phyloP scores from a whole-genome alignment of 23 red algal genomes.

The Gracilaria caudata region DNA sequence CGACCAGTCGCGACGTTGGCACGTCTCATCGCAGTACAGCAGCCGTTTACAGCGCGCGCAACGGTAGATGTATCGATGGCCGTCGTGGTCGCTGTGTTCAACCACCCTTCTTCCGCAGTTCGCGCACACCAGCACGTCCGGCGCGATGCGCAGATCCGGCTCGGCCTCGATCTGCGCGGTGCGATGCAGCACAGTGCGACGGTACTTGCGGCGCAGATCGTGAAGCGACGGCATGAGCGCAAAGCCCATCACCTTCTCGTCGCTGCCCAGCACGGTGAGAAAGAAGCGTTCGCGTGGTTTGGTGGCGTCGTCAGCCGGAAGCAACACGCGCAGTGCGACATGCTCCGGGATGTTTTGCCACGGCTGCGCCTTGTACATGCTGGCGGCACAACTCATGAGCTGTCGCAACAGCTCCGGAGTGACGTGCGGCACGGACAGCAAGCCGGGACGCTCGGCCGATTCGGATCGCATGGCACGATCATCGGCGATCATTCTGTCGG shows the following conservation, averaged over 20 bases:
- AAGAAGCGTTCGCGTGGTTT: slow-evolving; percentile 36
- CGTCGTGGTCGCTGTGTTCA: neutral
- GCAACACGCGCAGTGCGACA: slow-evolving; percentile 45
- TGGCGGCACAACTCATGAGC: slow-evolving; percentile 22
- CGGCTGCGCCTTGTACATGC: slow-evolving; percentile 52
- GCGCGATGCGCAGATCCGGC: neutral
- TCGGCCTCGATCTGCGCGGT: neutral
- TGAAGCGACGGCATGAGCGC: slow-evolving; percentile 45
- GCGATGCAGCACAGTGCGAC: slow-evolving; percentile 25
- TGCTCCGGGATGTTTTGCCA: slow-evolving; percentile 71
- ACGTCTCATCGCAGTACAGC: slow-evolving; percentile 58
- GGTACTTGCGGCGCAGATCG: slow-evolving; percentile 53
- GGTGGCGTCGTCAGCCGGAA: slow-evolving; percentile 4
- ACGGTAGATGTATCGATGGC: slow-evolving; percentile 19
- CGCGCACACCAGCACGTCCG: slow-evolving; percentile 49
- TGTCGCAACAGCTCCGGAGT: neutral
- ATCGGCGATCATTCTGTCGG: slow-evolving; percentile 52
- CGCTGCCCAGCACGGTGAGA: slow-evolving; percentile 48
- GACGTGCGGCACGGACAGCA: slow-evolving; percentile 37
- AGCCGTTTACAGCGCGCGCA: slow-evolving; percentile 44
- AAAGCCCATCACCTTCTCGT: slow-evolving; percentile 51
- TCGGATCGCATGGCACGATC: slow-evolving; percentile 53
- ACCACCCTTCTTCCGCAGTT: slow-evolving; percentile 50
- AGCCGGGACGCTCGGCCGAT: slow-evolving; percentile 48
- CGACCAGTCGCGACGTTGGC: slow-evolving; percentile 58